A percentile compares a stretch with the other conserved stretches of the same genome.
phyloP scores from a whole-genome alignment of 148 eudicot species.

The Simmondsia chinensis region DNA sequence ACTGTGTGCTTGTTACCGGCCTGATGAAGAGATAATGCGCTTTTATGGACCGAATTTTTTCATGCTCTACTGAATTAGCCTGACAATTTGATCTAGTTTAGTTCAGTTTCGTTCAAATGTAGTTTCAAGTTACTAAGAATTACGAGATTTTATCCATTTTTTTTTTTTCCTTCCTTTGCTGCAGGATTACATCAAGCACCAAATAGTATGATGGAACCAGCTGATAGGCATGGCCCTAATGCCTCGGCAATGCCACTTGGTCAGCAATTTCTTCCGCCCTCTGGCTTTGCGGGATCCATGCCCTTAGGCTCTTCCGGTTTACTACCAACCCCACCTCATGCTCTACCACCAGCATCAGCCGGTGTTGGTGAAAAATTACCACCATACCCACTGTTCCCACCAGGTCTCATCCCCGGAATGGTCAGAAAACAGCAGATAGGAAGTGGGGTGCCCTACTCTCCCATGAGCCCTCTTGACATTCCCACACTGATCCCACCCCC shows the following conservation, averaged over 20 bases:
- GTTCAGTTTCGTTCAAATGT: no score
- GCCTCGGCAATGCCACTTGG: slow-evolving; percentile 32
- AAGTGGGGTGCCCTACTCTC: slow-evolving; percentile 96
- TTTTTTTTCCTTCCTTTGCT: background rate
- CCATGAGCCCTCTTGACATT: slow-evolving; percentile 95
- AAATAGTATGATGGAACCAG: slow-evolving; percentile 34
- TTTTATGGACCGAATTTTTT: no score
- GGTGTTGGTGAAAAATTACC: slow-evolving; percentile 55
- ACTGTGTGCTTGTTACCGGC: no score
- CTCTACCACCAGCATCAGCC: slow-evolving; percentile 22
- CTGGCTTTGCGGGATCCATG: slow-evolving; percentile 38
- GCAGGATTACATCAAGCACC: slow-evolving; percentile 37
- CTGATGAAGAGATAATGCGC: no score
- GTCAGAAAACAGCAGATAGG: slow-evolving; percentile 89
- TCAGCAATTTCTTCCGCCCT: slow-evolving; percentile 46
- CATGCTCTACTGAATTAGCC: no score
- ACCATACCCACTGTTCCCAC: slow-evolving; percentile 90
- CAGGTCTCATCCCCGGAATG: slow-evolving; percentile 97
- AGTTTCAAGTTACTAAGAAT: background rate
- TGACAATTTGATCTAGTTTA: no score
- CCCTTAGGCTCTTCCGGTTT: slow-evolving; percentile 36
- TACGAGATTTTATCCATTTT: background rate
- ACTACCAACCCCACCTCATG: slow-evolving; percentile 36
- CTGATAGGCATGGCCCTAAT: slow-evolving; percentile 45
- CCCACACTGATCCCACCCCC: slow-evolving; percentile 88